Conservation (phyloP, 2,329 filamentous ascomycete species). For the Fusarium vanettenii region DNA sequence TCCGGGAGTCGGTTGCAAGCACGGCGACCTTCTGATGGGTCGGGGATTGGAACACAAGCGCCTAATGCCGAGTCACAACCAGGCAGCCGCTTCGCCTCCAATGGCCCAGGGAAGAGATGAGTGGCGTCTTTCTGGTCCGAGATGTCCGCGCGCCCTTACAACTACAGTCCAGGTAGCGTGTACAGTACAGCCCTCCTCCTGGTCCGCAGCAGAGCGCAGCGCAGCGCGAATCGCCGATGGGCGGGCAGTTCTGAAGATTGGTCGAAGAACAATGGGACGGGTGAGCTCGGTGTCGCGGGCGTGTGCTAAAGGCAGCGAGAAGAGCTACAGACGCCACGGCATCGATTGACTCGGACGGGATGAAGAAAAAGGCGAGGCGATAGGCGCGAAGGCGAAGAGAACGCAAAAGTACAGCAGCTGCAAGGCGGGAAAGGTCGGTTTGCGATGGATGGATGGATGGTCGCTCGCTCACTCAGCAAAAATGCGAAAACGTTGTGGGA, state of each 20-base stretch:
- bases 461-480: conserved; percentile 7
- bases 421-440: neutral
- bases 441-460: neutral
- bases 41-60: conserved; percentile 27
- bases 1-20: conserved; percentile 24
- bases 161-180: conserved; percentile 13
- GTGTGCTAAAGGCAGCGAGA: conserved; percentile 1
- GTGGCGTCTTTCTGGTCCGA: conserved; percentile 33
- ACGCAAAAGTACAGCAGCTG: neutral
- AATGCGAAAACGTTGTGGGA: neutral
- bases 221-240: neutral
- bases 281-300: conserved; percentile 1
- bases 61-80: conserved; percentile 11
- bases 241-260: neutral
- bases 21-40: conserved; percentile 19
- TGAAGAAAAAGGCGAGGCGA: neutral
- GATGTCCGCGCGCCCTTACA: conserved; percentile 27
- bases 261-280: neutral
- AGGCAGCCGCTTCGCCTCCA: conserved; percentile 13
- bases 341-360: neutral
- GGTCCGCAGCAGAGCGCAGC: neutral
- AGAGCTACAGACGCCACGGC: neutral
- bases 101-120: neutral
- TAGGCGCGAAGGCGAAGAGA: conserved; percentile 8
- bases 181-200: conserved; percentile 14